Conservation (phyloP, 768 basidiomycete species). For the Agrocybe praecox region DNA sequence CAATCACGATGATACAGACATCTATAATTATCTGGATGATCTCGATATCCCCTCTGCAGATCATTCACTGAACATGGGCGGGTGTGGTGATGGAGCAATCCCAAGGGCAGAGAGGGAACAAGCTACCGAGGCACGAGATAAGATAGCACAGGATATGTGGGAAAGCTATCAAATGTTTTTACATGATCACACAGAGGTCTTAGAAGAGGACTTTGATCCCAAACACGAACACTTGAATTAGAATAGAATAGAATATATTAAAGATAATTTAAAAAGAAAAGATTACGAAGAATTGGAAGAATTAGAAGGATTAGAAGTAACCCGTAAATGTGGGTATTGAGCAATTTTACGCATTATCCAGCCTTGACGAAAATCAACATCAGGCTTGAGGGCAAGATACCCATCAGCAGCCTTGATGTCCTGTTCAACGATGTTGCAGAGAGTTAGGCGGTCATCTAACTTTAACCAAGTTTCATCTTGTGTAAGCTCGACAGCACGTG, state of each 20-base stretch:
- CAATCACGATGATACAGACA: conserved; percentile 16
- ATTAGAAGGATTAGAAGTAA: too few species aligned
- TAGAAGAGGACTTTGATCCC: conserved; percentile 2
- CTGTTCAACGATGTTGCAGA: conserved; percentile 14
- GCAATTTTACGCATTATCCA: not conserved
- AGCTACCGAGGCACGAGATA: conserved; percentile 9
- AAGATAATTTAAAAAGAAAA: too few species aligned
- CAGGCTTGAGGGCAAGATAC: conserved; percentile 11
- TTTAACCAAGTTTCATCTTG: conserved; percentile 19
- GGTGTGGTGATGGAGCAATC: conserved; percentile 9
- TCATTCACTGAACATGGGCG: not conserved
- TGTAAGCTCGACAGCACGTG: conserved; percentile 12
- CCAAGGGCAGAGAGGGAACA: conserved; percentile 9
- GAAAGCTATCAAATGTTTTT: conserved; percentile 13
- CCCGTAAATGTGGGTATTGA: too few species aligned
- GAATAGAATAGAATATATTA: too few species aligned
- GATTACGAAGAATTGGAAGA: too few species aligned
- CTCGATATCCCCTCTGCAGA: not conserved
- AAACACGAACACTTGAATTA: not conserved
- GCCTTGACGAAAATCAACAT: not conserved
- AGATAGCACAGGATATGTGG: conserved; percentile 20
- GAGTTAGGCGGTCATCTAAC: not conserved
- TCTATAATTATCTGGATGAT: conserved; percentile 7
- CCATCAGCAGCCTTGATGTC: conserved; percentile 17
- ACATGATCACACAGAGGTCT: conserved; percentile 6